A percentile compares a stretch with the other conserved stretches of the same genome.
Evolutionary conservation across 2,329 filamentous ascomycete species (phyloP).

Genomic region (Colletotrichum sp.): DNA sequence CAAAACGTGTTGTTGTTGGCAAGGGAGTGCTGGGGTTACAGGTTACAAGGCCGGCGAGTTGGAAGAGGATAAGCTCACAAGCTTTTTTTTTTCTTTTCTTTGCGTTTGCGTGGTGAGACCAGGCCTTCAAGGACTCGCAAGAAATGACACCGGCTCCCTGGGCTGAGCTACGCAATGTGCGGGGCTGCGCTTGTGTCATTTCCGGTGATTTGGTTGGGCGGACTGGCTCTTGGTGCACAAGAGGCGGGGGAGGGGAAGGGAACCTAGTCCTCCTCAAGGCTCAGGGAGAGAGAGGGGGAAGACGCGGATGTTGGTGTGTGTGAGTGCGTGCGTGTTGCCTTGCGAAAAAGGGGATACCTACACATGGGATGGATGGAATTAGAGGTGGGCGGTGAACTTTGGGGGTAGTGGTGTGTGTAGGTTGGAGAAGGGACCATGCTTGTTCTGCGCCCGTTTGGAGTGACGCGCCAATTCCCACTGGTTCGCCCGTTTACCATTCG

Average conservation of each 20-base stretch:
- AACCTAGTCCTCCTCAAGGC: not conserved
- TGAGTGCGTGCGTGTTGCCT: not conserved
- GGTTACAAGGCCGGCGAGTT: not conserved
- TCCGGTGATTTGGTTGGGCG: not conserved
- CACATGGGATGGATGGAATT: not conserved
- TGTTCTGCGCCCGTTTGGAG: slow-evolving; percentile 9
- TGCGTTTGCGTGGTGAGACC: not conserved
- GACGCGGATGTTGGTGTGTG: not conserved
- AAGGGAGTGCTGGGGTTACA: not conserved
- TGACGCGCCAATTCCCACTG: not conserved
- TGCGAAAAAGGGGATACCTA: not conserved
- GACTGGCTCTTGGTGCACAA: not conserved
- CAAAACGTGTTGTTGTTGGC: not conserved
- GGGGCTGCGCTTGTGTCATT: not conserved
- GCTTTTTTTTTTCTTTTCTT: not conserved
- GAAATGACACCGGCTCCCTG: not conserved
- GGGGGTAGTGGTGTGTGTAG: not conserved
- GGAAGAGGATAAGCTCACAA: not conserved
- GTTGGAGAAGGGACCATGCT: not conserved
- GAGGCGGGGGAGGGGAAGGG: not conserved
- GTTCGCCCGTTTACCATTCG: not conserved
- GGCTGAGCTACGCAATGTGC: slow-evolving; percentile 1
- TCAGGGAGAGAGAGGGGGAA: not conserved
- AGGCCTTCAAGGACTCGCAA: not conserved
- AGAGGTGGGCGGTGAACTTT: not conserved